Percentiles rank a stretch among this genome's conserved stretches.
Conservation (phyloP, 768 basidiomycete species). For the Pluteus cervinus region DNA sequence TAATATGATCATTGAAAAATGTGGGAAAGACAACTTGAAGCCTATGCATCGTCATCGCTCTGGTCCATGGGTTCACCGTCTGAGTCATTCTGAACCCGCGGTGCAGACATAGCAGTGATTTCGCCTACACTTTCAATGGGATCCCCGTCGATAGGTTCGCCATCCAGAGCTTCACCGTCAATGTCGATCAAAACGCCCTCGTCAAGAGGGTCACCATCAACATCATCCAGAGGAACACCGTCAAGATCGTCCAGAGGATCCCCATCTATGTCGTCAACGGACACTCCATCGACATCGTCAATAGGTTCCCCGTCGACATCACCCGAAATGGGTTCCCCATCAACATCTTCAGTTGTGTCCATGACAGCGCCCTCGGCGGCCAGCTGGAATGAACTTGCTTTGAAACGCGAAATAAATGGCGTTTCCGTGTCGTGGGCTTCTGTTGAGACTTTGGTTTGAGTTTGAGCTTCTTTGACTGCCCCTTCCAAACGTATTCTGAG, state of each 20-base stretch:
- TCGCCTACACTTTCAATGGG: too few species aligned
- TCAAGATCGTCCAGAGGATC: conserved; percentile 41
- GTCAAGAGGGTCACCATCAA: conserved; percentile 29
- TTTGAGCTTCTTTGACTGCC: conserved; percentile 20
- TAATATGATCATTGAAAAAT: too few species aligned
- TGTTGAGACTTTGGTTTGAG: conserved; percentile 20
- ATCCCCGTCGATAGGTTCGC: conserved; percentile 17
- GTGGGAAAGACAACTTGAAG: too few species aligned
- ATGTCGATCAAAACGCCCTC: conserved; percentile 45
- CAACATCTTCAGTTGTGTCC: conserved; percentile 23
- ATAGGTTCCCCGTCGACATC: conserved; percentile 32
- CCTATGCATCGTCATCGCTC: too few species aligned
- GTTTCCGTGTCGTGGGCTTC: conserved; percentile 20
- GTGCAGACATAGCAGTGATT: too few species aligned
- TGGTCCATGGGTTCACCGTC: conserved; percentile 21
- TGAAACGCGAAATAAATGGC: conserved; percentile 59
- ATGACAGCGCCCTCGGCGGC: conserved; percentile 38
- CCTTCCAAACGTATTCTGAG: conserved; percentile 76
- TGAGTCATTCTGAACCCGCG: too few species aligned
- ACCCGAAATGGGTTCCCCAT: conserved; percentile 35
- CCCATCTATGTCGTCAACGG: conserved; percentile 35
- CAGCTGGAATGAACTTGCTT: conserved; percentile 70
- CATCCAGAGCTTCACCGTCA: conserved; percentile 21
- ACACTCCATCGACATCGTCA: conserved; percentile 36
- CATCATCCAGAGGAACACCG: conserved; percentile 32